Percentiles rank a stretch among this genome's conserved stretches.
Evolutionary conservation across 208 protist species (phyloP).

Genomic region (Leishmania major): DNA sequence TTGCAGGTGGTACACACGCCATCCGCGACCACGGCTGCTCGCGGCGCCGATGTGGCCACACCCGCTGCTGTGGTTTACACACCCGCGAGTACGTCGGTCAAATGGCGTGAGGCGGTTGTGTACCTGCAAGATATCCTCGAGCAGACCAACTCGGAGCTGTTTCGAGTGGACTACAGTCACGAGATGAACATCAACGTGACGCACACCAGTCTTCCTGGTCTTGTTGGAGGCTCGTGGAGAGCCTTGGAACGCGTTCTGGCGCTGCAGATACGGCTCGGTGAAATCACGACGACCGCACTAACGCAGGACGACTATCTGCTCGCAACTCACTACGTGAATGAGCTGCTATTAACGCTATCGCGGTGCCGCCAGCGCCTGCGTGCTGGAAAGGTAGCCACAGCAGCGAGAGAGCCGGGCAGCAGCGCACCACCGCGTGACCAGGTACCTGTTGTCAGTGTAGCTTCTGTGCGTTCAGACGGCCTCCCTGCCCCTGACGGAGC

Average conservation of each 20-base stretch:
- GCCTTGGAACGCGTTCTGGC: constrained; percentile 27
- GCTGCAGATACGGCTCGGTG: constrained; percentile 30
- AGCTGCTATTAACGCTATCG: constrained; percentile 21
- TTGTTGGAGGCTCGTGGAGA: background rate
- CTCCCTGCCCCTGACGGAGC: background rate
- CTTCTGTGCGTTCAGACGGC: background rate
- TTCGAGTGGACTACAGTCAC: constrained; percentile 38
- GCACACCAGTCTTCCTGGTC: constrained; percentile 12
- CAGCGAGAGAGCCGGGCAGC: background rate
- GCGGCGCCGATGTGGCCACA: background rate
- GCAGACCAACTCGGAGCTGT: constrained; percentile 33
- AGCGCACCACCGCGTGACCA: background rate
- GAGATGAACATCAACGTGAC: constrained; percentile 40
- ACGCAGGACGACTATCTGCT: constrained; percentile 50
- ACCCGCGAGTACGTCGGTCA: constrained; percentile 15
- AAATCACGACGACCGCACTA: constrained; percentile 35
- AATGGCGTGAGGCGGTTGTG: constrained; percentile 40
- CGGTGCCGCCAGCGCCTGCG: constrained; percentile 31
- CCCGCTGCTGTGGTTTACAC: background rate
- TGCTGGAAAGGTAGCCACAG: constrained; percentile 5
- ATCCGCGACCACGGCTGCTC: background rate
- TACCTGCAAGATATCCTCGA: constrained; percentile 34
- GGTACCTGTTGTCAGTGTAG: background rate
- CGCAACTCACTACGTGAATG: constrained; percentile 30
- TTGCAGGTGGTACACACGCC: constrained; percentile 32